These are phyloP conservation scores for Diaporthe sp. DNA, from an alignment of 2,329 filamentous ascomycete species.

Conservation along the genomic window DNA sequence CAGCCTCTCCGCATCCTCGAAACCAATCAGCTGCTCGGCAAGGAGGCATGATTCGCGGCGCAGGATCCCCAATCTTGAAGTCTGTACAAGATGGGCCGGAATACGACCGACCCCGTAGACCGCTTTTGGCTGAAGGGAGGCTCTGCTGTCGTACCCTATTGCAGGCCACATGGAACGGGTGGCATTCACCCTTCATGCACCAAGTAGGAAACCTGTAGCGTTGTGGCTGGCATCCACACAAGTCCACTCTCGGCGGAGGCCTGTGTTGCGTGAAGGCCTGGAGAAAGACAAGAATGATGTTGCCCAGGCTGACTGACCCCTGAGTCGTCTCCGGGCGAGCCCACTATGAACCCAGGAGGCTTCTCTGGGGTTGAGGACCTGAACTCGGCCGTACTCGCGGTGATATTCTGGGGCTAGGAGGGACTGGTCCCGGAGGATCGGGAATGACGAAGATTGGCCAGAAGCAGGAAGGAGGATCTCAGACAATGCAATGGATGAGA, in stretches of 20 bases:
- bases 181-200: not conserved
- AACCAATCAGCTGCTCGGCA: not conserved
- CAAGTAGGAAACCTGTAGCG: not conserved
- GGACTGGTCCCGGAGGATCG: conserved; percentile 9
- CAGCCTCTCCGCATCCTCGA: not conserved
- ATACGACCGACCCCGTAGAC: conserved; percentile 26
- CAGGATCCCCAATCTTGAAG: not conserved
- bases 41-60: not conserved
- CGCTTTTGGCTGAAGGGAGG: not conserved
- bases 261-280: not conserved
- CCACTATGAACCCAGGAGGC: not conserved
- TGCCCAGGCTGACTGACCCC: not conserved
- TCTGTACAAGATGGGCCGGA: conserved; percentile 22
- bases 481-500: not conserved
- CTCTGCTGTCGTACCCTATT: not conserved
- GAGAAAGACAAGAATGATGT: not conserved
- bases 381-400: conserved; percentile 39
- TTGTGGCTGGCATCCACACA: not conserved
- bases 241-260: not conserved
- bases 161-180: not conserved
- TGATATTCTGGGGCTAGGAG: conserved; percentile 38
- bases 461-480: not conserved
- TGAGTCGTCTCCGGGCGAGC: not conserved
- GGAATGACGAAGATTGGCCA: not conserved
- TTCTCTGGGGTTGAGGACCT: not conserved